Conservation (phyloP, 306 rosid species). For the Dalbergia oliveri region DNA sequence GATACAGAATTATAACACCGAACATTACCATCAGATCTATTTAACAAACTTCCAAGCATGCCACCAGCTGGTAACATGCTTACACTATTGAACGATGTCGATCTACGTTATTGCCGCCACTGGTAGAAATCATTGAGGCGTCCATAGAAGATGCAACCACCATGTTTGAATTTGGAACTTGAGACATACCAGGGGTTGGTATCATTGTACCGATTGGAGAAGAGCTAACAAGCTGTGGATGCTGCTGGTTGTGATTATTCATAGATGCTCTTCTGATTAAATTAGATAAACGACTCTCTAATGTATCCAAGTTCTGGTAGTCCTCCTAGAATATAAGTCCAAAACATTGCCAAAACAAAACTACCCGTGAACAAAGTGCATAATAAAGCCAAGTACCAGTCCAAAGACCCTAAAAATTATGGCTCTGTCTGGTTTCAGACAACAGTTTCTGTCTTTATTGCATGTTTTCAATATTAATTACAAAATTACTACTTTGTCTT, state of each 20-base stretch:
- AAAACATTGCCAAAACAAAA: slow-evolving; percentile 42
- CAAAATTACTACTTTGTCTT: too few relatives aligned
- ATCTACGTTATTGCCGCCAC: slow-evolving; percentile 60
- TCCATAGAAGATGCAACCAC: slow-evolving; percentile 69
- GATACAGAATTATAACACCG: slow-evolving; percentile 29
- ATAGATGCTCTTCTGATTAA: slow-evolving; percentile 50
- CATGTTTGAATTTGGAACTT: slow-evolving; percentile 77
- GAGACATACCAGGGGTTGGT: slow-evolving; percentile 95
- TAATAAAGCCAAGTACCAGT: neutral
- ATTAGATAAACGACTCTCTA: slow-evolving; percentile 75
- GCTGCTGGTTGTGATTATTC: slow-evolving; percentile 71
- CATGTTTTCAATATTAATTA: too few relatives aligned
- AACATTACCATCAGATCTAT: slow-evolving; percentile 76
- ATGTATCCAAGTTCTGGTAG: slow-evolving; percentile 78
- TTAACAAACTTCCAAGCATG: slow-evolving; percentile 64
- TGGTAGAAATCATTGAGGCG: slow-evolving; percentile 63
- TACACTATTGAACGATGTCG: slow-evolving; percentile 70
- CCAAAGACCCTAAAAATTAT: neutral
- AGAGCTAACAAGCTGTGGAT: slow-evolving; percentile 70
- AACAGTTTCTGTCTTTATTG: too few relatives aligned
- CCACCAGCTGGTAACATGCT: slow-evolving; percentile 70
- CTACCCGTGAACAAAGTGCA: neutral
- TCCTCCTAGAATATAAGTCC: slow-evolving; percentile 71
- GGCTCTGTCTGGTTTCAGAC: too few relatives aligned
- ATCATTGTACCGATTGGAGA: slow-evolving; percentile 85